Base-by-base conservation (phyloP, 495 filamentous ascomycete species). In the Neohortaea acidophila region DNA sequence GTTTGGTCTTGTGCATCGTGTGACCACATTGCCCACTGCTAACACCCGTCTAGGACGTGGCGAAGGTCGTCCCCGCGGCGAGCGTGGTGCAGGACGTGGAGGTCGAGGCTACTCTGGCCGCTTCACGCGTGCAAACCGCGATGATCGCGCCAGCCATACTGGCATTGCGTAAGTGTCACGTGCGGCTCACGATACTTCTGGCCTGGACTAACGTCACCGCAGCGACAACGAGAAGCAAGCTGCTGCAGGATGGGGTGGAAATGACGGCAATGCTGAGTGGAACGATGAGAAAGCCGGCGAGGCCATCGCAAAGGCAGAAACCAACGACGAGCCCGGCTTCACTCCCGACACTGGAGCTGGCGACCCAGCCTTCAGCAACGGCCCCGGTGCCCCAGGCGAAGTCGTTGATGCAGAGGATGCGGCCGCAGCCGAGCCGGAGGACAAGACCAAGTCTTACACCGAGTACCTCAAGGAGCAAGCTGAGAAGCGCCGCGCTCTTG, bases 151-250 rank as follows among this genome's bases (percentile, higher is more conserved):
- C 62, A 77, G 77, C 59, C 78, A 73, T 59, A 71, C 66, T 51
- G 68, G 69, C 53, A 68, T 70, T 51, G 75, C 67, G 84, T 91
- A 74, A 59, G 70, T 49, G 34, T 36, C 30, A 36, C 14, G 21
- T 30, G 19, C 14, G 5, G 20, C 8, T 5, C 12, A 13, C 8
- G 30, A 13, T 19, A 36, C 19, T 45, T 47, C 54, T 57, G 47
- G 46, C 22, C 19, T 20, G 41, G 17, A 43, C 43, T 39, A 61
- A 35, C 28, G 13, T 33, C 19, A 4, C 33, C 33, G 24, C 32
- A 81, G 84, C 49, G 85, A 91, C 51, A 79, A 85, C 53, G 81
- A 84, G 54, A 97, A 96, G 75, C 81, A 92, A 65, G 77, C 82
- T 52, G 75, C 72, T 55, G 81, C 84, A 56, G 79, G 82, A 46